A percentile compares a stretch with the other conserved stretches of the same genome.
Evolutionary conservation across 1,284 basidiomycete species (phyloP).

Genomic region (Kwoniella shivajii): DNA sequence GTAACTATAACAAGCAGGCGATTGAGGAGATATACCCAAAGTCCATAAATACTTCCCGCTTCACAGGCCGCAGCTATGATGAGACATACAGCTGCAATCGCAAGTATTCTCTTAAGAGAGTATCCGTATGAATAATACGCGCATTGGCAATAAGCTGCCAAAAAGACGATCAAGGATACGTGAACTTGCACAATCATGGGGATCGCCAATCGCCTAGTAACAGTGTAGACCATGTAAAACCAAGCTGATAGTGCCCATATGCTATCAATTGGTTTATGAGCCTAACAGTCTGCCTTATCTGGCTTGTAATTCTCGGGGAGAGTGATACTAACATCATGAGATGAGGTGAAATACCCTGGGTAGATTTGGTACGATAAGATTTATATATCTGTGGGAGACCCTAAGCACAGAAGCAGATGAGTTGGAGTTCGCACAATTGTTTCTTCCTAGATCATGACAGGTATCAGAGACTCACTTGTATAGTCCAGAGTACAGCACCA

Average conservation of each 20-base stretch:
- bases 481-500: slow-evolving; percentile 54
- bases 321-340: slow-evolving; percentile 63
- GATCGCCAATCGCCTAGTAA: slow-evolving; percentile 68
- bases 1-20: neutral
- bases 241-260: slow-evolving; percentile 66
- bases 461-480: slow-evolving; percentile 24
- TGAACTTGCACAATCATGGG: slow-evolving; percentile 70
- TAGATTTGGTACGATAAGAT: slow-evolving; percentile 67
- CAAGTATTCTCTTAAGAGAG: neutral
- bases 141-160: slow-evolving; percentile 68
- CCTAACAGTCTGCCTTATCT: too few species aligned
- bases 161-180: slow-evolving; percentile 64
- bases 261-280: slow-evolving; percentile 20
- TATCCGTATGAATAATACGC: slow-evolving; percentile 21
- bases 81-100: neutral
- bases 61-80: slow-evolving; percentile 54
- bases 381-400: slow-evolving; percentile 70
- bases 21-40: slow-evolving; percentile 53
- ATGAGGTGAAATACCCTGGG: slow-evolving; percentile 69
- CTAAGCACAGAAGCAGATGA: too few species aligned
- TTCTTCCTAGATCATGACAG: neutral
- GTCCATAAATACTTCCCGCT: slow-evolving; percentile 62
- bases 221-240: slow-evolving; percentile 68
- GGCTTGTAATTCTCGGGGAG: too few species aligned
- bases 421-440: neutral